Percentiles rank a stretch among this genome's conserved stretches.
These are phyloP conservation scores for Capsicum baccatum DNA, from an alignment of 257 asterid genomes.

Conservation along the genomic window DNA sequence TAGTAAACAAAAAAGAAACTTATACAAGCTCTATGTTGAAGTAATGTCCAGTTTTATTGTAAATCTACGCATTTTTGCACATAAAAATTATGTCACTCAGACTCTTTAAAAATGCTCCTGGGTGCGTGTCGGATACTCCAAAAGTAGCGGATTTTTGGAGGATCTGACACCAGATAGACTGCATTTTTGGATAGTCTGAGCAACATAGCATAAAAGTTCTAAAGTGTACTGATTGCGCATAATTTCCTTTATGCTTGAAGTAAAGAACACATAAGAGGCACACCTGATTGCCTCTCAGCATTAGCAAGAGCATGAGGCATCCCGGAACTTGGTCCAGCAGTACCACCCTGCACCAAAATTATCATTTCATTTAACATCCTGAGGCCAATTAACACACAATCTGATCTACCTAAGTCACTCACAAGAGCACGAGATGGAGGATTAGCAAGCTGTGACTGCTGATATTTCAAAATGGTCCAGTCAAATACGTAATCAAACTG, in stretches of 20 bases:
- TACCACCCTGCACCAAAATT: slow-evolving; percentile 53
- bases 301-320: slow-evolving; percentile 56
- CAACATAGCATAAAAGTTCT: neutral
- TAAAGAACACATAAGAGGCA: slow-evolving; percentile 22
- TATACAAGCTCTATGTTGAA: slow-evolving; percentile 10
- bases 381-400: slow-evolving; percentile 26
- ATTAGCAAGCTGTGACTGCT: slow-evolving; percentile 74
- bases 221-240: slow-evolving; percentile 23
- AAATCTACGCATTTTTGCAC: neutral
- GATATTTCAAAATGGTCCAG: slow-evolving; percentile 89
- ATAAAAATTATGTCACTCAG: too few species aligned
- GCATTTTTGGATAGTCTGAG: too few species aligned
- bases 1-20: slow-evolving; percentile 4
- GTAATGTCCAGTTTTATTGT: slow-evolving; percentile 5
- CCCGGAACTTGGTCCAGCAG: slow-evolving; percentile 71
- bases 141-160: too few species aligned
- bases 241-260: neutral
- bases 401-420: slow-evolving; percentile 41
- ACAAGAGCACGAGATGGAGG: slow-evolving; percentile 84
- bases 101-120: too few species aligned
- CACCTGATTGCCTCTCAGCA: slow-evolving; percentile 75
- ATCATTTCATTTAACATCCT: neutral
- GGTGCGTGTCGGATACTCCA: too few species aligned
- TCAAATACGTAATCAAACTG: slow-evolving; percentile 81
- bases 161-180: too few species aligned